A percentile compares a stretch with the other conserved stretches of the same genome.
phyloP scores from a whole-genome alignment of 2,329 filamentous ascomycete species.

The Phialocephala sp. region DNA sequence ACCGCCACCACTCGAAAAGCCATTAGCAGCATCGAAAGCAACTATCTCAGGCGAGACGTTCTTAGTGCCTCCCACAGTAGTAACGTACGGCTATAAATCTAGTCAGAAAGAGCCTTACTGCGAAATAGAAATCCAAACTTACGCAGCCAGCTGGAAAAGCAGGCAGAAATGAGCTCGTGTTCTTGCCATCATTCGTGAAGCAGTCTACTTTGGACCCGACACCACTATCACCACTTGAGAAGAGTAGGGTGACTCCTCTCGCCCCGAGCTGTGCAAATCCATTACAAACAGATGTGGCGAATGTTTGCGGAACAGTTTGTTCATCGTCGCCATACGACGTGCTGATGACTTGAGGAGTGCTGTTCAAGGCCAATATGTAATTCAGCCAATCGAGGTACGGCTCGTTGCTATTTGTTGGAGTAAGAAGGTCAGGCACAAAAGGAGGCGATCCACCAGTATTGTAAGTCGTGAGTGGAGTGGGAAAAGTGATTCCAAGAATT shows the following conservation, averaged over 20 bases:
- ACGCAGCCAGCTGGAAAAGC: conserved; percentile 54
- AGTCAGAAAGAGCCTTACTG: neutral
- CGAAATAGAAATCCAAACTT: neutral
- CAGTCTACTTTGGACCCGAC: conserved; percentile 49
- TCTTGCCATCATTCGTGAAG: conserved; percentile 60
- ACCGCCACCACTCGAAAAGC: conserved; percentile 48
- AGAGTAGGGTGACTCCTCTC: conserved; percentile 59
- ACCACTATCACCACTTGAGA: conserved; percentile 59
- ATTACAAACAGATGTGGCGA: conserved; percentile 59
- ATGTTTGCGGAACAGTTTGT: conserved; percentile 56
- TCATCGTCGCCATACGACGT: conserved; percentile 66
- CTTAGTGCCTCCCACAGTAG: conserved; percentile 33
- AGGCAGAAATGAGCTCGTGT: conserved; percentile 58
- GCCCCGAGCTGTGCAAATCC: conserved; percentile 59
- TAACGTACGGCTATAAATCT: conserved; percentile 36
- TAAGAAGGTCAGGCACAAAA: conserved; percentile 52
- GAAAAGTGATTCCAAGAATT: conserved; percentile 58
- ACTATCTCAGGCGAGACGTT: conserved; percentile 32
- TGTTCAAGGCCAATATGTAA: conserved; percentile 52
- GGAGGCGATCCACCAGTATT: conserved; percentile 61
- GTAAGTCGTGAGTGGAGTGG: conserved; percentile 58
- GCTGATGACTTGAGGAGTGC: conserved; percentile 61
- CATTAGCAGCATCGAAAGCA: conserved; percentile 40
- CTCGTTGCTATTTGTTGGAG: conserved; percentile 51
- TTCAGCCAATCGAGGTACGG: conserved; percentile 62